Evolutionary conservation across 495 filamentous ascomycete genomes (phyloP).

Genomic region (Aspergillus ostianus): DNA sequence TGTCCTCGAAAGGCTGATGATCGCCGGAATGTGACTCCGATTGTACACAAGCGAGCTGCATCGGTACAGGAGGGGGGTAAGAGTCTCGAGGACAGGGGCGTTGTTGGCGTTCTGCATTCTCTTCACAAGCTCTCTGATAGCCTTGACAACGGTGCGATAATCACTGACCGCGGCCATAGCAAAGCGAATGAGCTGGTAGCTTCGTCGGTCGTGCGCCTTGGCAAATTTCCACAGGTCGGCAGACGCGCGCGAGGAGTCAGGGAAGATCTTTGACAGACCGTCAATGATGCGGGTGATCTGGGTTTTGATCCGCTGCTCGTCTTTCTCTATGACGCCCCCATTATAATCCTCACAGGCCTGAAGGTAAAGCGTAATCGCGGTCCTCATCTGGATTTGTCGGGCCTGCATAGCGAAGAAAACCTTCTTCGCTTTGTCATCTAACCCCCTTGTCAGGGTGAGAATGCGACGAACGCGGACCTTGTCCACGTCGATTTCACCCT

Average conservation of each 20-base stretch:
- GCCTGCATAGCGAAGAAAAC: constrained; percentile 87
- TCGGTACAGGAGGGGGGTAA: constrained; percentile 82
- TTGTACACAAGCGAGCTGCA: constrained; percentile 85
- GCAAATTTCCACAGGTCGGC: constrained; percentile 86
- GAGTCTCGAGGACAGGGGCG: constrained; percentile 65
- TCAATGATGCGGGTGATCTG: constrained; percentile 65
- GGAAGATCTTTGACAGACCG: constrained; percentile 69
- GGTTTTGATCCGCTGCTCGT: constrained; percentile 63
- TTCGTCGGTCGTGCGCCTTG: constrained; percentile 85
- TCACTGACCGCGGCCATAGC: constrained; percentile 84
- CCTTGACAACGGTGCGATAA: constrained; percentile 83
- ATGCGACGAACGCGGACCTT: constrained; percentile 83
- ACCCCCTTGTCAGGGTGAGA: constrained; percentile 70
- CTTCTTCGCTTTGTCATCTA: constrained; percentile 76
- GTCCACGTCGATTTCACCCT: constrained; percentile 66
- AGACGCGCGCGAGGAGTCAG: constrained; percentile 64
- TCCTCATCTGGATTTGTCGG: constrained; percentile 67
- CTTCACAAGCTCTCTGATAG: constrained; percentile 85
- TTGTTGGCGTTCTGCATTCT: constrained; percentile 67
- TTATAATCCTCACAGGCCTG: constrained; percentile 82
- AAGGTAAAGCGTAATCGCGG: constrained; percentile 68
- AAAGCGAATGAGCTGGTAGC: constrained; percentile 84
- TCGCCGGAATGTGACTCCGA: constrained; percentile 84
- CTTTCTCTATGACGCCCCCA: constrained; percentile 75
- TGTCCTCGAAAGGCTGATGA: constrained; percentile 80